Conservation (phyloP, 441 rosid species). For the Cnidoscolus chayamansa region DNA sequence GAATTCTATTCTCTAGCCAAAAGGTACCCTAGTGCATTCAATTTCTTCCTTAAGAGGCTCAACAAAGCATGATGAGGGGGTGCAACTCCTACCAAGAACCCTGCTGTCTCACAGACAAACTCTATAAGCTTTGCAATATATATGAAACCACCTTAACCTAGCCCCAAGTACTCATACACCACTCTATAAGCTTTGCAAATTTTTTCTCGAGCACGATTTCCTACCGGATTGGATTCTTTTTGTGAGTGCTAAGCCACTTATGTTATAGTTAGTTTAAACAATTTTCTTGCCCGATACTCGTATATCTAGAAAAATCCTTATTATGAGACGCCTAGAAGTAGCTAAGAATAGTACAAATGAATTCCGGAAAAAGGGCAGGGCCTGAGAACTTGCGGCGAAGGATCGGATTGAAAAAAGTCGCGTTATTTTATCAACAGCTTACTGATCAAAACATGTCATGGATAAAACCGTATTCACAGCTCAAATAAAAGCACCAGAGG, state of each 20-base stretch:
- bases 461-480: background rate
- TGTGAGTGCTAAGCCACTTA: background rate
- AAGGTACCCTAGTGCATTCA: conserved; percentile 41
- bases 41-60: conserved; percentile 38
- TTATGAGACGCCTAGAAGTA: background rate
- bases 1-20: conserved; percentile 31
- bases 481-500: conserved; percentile 1
- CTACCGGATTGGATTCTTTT: conserved; percentile 14
- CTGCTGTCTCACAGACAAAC: conserved; percentile 23
- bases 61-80: conserved; percentile 22
- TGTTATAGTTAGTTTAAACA: background rate
- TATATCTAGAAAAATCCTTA: background rate
- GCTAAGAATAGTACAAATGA: background rate
- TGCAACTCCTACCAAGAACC: conserved; percentile 27
- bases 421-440: conserved; percentile 38
- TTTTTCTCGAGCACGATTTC: background rate
- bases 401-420: conserved; percentile 14
- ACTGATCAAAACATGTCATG: conserved; percentile 5
- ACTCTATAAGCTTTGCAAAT: too few relatives aligned
- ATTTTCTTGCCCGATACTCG: conserved; percentile 7
- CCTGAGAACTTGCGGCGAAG: conserved; percentile 33
- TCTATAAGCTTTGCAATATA: conserved; percentile 15
- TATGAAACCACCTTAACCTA: too few relatives aligned
- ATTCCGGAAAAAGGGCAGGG: conserved; percentile 6
- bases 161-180: too few relatives aligned